Evolutionary conservation across 2,329 filamentous ascomycete genomes (phyloP), one percentile per base, ranked within the genome.

Genomic region (Aspergillus nomiae): DNA sequence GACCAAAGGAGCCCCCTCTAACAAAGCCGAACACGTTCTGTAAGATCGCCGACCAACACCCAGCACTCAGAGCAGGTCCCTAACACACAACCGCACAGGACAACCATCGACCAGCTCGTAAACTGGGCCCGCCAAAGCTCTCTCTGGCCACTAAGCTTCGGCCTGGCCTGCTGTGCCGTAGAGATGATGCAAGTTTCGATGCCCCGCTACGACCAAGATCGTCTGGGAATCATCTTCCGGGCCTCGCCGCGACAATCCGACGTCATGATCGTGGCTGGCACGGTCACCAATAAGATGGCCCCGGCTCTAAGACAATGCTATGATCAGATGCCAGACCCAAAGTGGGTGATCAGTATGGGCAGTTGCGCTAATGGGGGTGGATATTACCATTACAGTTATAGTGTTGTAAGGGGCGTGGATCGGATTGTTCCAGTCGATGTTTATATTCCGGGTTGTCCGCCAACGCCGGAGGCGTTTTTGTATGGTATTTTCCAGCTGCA

Each of bases 181-280:
- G 92, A 96, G 78, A 96, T 96, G 92, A 96, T 96, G 92, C 92
- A 96, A 80, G 85, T 94, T 51, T 96, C 92, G 43, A 93, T 92
- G 59, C 92, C 92, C 38, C 90, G 92, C 62, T 96, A 96, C 85
- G 92, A 96, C 76, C 92, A 96, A 78, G 92, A 96, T 80, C 88
- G 92, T 36, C 84, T 94, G 63, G 92, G 92, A 68, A 95, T 96
- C 76, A 95, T 96, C 77, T 96, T 95, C 86, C 89, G 92, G 70
- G 92, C 92, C 62, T 94, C 91, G 14, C 92, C 92, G 1, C 89
- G 92, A 67, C 92, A 96, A 79, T 91, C 92, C 63, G 92, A 96
- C 78, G 90, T 96, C 69, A 95, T 96, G 92, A 94, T 96, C 73
- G 92, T 96, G 28, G 92, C 93, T 30, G 93, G 93, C 64, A 97